A percentile compares a stretch with the other conserved stretches of the same genome.
These are phyloP conservation scores for Verticillium klebahnii DNA, from an alignment of 2,329 filamentous ascomycete species.

Conservation along the genomic window DNA sequence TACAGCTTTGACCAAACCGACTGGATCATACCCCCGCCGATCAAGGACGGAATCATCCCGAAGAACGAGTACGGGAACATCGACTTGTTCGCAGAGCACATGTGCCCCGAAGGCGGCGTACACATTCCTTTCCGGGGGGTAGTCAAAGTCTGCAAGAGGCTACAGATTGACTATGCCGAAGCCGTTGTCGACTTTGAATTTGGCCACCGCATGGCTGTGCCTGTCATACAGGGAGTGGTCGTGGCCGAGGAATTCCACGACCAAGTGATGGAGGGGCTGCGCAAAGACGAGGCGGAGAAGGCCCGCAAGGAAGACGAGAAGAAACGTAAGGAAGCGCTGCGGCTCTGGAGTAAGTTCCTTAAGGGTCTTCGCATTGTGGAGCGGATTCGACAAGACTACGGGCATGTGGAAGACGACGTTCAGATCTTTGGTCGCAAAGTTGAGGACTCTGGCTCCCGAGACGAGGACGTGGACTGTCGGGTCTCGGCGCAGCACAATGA, in stretches of 20 bases:
- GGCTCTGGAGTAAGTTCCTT: constrained; percentile 80
- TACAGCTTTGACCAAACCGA: constrained; percentile 84
- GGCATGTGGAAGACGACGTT: constrained; percentile 48
- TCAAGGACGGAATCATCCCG: constrained; percentile 79
- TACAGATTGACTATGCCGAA: constrained; percentile 86
- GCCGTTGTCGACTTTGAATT: constrained; percentile 97
- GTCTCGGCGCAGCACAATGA: background rate
- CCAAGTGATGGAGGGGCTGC: constrained; percentile 71
- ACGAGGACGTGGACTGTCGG: background rate
- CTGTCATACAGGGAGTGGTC: constrained; percentile 85
- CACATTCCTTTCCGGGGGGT: constrained; percentile 79
- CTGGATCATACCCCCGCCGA: constrained; percentile 89
- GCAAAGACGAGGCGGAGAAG: constrained; percentile 70
- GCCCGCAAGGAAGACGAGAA: constrained; percentile 80
- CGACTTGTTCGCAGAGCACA: constrained; percentile 88
- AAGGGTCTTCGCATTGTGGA: constrained; percentile 81
- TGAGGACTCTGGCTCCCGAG: background rate
- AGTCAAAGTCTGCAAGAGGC: constrained; percentile 73
- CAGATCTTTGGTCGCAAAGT: constrained; percentile 51
- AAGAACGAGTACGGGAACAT: constrained; percentile 97
- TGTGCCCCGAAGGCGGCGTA: constrained; percentile 80
- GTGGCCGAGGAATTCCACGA: constrained; percentile 77
- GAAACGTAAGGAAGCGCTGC: constrained; percentile 66
- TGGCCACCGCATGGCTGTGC: constrained; percentile 88
- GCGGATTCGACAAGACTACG: constrained; percentile 72